Evolutionary conservation across 2,329 filamentous ascomycete species (phyloP).

Genomic region (Botrytis aclada): DNA sequence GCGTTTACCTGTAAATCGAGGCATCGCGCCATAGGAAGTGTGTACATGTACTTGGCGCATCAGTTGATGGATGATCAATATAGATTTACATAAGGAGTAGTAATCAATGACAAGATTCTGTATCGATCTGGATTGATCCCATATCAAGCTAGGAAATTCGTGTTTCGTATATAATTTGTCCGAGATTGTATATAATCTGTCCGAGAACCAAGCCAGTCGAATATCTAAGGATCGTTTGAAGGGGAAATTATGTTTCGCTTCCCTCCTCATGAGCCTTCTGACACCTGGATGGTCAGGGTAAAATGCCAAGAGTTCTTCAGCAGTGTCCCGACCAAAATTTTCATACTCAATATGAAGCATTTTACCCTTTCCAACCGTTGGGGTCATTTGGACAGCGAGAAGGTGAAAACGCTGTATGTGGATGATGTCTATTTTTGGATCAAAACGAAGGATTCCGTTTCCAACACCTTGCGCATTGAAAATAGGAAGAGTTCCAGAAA

Average conservation of each 20-base stretch:
- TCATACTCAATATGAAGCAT: fast-evolving
- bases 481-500: neutral
- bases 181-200: too few relatives aligned
- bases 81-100: neutral
- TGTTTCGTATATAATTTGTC: too few relatives aligned
- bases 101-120: neutral
- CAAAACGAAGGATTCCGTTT: neutral
- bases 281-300: too few relatives aligned
- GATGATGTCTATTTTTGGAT: neutral
- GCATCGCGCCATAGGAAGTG: neutral
- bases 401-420: neutral
- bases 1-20: neutral
- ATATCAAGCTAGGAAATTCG: neutral
- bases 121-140: neutral
- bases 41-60: fast-evolving
- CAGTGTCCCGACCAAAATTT: fast-evolving
- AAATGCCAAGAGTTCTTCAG: neutral
- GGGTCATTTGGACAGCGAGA: neutral
- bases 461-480: neutral
- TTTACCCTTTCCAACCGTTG: neutral
- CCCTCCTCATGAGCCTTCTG: neutral
- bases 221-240: neutral
- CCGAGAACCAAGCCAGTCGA: neutral
- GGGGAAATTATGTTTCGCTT: neutral
- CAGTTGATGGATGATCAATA: neutral